Conservation (phyloP, 1,139 yeast species). For the Saccharomyces hybrid region DNA sequence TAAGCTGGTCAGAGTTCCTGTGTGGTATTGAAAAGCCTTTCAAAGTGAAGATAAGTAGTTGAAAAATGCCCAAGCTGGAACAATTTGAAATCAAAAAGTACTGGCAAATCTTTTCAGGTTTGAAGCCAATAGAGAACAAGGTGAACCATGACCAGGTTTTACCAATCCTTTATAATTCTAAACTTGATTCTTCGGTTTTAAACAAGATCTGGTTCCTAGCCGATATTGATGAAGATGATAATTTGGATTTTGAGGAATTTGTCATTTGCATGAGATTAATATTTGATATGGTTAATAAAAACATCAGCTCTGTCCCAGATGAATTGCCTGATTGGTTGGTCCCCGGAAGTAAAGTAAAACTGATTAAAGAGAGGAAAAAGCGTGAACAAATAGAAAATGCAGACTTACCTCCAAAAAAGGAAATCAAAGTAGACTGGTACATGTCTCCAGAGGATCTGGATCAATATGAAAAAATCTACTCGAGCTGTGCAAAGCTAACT, state of each 20-base stretch:
- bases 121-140: constrained; percentile 70
- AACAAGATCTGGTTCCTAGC: constrained; percentile 86
- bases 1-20: not conserved
- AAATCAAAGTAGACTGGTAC: constrained; percentile 82
- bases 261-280: constrained; percentile 95
- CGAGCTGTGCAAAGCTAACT: constrained; percentile 45
- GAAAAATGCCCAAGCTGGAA: constrained; percentile 52
- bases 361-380: constrained; percentile 50
- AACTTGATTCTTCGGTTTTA: constrained; percentile 66
- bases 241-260: constrained; percentile 91
- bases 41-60: not conserved
- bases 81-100: constrained; percentile 93
- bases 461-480: constrained; percentile 72
- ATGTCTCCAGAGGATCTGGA: constrained; percentile 80
- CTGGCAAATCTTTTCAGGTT: constrained; percentile 94
- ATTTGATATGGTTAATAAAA: constrained; percentile 83
- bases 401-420: constrained; percentile 20
- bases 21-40: not conserved
- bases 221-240: constrained; percentile 89
- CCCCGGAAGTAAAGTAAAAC: constrained; percentile 80
- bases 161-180: constrained; percentile 82
- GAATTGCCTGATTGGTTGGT: constrained; percentile 84
- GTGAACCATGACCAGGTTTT: constrained; percentile 80
- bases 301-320: constrained; percentile 53
- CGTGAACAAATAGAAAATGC: constrained; percentile 40